Percentiles rank a stretch among this genome's conserved stretches.
Evolutionary conservation across 768 basidiomycete genomes (phyloP).

Genomic region (Termitomyces titanicus): DNA sequence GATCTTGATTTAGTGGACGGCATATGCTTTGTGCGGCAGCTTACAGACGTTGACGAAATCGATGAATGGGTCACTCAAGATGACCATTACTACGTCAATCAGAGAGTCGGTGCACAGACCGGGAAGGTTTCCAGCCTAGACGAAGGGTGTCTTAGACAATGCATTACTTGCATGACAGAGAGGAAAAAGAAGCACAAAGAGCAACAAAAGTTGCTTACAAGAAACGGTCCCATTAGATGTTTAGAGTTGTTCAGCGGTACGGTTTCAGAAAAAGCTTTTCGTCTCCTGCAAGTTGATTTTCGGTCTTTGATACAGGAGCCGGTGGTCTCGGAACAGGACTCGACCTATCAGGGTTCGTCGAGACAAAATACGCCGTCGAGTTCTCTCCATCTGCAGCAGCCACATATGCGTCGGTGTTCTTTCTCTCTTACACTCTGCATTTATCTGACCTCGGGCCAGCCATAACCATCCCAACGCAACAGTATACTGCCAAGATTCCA

Average conservation of each 20-base stretch:
- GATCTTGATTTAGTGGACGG: slow-evolving; percentile 46
- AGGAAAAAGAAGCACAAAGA: slow-evolving; percentile 27
- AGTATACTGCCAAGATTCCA: slow-evolving; percentile 67
- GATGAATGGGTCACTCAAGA: slow-evolving; percentile 48
- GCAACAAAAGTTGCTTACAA: slow-evolving; percentile 25
- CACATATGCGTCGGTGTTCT: slow-evolving; percentile 49
- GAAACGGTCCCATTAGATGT: slow-evolving; percentile 46
- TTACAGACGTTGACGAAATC: slow-evolving; percentile 29
- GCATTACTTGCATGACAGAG: slow-evolving; percentile 34
- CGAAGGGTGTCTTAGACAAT: slow-evolving; percentile 28
- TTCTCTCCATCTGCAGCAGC: slow-evolving; percentile 58
- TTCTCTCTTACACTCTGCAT: background rate
- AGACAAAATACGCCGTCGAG: slow-evolving; percentile 70
- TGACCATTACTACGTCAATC: slow-evolving; percentile 57
- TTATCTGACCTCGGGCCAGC: slow-evolving; percentile 30
- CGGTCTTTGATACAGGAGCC: slow-evolving; percentile 45
- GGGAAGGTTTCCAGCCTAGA: slow-evolving; percentile 17
- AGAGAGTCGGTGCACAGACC: slow-evolving; percentile 21
- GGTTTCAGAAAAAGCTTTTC: slow-evolving; percentile 7
- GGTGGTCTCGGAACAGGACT: slow-evolving; percentile 73
- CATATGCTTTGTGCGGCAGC: slow-evolving; percentile 44
- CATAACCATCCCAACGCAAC: slow-evolving; percentile 55
- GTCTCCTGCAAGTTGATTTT: background rate
- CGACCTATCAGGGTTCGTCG: slow-evolving; percentile 54
- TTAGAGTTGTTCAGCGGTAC: slow-evolving; percentile 71